A percentile compares a stretch with the other conserved stretches of the same genome.
Evolutionary conservation across 1,284 basidiomycete species (phyloP).

Genomic region (Inonotus hispidus): DNA sequence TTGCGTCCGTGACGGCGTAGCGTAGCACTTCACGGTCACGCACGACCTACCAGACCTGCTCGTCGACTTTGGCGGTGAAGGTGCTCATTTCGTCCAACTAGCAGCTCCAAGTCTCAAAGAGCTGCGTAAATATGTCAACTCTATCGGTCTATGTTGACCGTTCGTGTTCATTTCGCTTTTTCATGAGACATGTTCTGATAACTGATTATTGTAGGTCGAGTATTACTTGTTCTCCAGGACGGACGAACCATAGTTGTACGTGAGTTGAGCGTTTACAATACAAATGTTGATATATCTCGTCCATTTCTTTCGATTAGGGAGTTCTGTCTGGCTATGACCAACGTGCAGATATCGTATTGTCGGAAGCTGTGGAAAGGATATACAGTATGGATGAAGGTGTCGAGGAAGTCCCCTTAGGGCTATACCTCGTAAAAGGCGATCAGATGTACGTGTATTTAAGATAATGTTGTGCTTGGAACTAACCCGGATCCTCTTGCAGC

Average conservation of each 20-base stretch:
- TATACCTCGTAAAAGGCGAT: conserved; percentile 97
- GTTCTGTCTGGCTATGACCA: conserved; percentile 87
- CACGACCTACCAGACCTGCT: not conserved
- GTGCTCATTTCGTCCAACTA: not conserved
- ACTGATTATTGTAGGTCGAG: conserved; percentile 53
- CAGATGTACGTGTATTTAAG: conserved; percentile 73
- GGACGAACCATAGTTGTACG: conserved; percentile 81
- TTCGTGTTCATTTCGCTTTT: conserved; percentile 30
- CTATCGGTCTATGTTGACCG: conserved; percentile 84
- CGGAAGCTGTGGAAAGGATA: conserved; percentile 86
- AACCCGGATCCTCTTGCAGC: conserved; percentile 34
- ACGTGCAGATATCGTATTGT: conserved; percentile 89
- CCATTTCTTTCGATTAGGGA: conserved; percentile 49
- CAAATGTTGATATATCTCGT: conserved; percentile 1
- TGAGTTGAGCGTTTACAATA: conserved; percentile 19
- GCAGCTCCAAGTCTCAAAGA: not conserved
- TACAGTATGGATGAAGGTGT: conserved; percentile 88
- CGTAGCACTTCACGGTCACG: not conserved
- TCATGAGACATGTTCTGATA: not conserved
- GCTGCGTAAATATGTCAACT: conserved; percentile 55
- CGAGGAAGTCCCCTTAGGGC: conserved; percentile 91
- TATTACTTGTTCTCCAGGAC: conserved; percentile 87
- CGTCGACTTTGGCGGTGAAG: not conserved
- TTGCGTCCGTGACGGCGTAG: not conserved
- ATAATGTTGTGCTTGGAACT: not conserved